Evolutionary conservation across 164 flowering plant genomes (phyloP).

Genomic region (Vitis cinerea): DNA sequence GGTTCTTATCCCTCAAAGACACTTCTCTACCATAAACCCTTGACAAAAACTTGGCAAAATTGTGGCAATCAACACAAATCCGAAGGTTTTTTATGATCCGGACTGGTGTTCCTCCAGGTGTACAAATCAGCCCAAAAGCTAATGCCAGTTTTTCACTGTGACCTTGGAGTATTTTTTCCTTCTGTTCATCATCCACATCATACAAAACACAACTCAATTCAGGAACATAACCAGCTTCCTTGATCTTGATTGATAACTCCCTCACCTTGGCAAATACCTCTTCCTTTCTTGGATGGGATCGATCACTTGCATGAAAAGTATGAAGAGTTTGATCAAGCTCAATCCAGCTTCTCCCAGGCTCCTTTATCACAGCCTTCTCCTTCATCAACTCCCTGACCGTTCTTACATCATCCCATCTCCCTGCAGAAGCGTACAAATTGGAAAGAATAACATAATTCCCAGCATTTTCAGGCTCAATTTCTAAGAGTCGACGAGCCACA

Average conservation of each 20-base stretch:
- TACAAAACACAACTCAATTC: slow-evolving; percentile 56
- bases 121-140: slow-evolving; percentile 47
- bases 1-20: slow-evolving; percentile 50
- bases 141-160: slow-evolving; percentile 68
- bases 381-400: slow-evolving; percentile 49
- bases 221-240: slow-evolving; percentile 61
- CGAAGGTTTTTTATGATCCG: slow-evolving; percentile 63
- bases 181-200: slow-evolving; percentile 73
- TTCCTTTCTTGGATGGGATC: slow-evolving; percentile 53
- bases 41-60: slow-evolving; percentile 56
- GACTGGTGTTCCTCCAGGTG: slow-evolving; percentile 32
- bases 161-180: slow-evolving; percentile 53
- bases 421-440: slow-evolving; percentile 59
- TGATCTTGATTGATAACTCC: slow-evolving; percentile 42
- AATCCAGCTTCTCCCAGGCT: slow-evolving; percentile 74
- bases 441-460: slow-evolving; percentile 70
- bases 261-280: slow-evolving; percentile 44
- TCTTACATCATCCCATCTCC: slow-evolving; percentile 70
- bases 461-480: slow-evolving; percentile 65
- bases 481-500: slow-evolving; percentile 51
- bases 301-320: slow-evolving; percentile 60
- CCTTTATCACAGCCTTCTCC: slow-evolving; percentile 51
- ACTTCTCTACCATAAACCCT: slow-evolving; percentile 43
- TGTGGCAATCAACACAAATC: slow-evolving; percentile 69
- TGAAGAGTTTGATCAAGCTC: slow-evolving; percentile 52